These are phyloP conservation scores for Trichosporon asahii DNA, from an alignment of 1,284 basidiomycete species.

Conservation along the genomic window DNA sequence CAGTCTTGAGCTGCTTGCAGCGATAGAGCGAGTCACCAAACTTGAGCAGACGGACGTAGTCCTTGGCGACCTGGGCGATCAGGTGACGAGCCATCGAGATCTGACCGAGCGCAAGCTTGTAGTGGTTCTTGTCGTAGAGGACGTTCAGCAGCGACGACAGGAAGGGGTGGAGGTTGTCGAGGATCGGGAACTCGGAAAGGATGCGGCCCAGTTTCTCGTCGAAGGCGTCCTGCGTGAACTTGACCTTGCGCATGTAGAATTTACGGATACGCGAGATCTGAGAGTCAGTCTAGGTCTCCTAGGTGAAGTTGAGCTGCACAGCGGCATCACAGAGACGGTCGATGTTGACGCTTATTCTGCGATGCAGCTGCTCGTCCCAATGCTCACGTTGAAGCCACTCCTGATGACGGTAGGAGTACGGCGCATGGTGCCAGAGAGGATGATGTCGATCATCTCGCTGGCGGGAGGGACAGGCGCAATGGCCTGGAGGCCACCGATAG, in stretches of 20 bases:
- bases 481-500: slow-evolving; percentile 67
- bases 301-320: background rate
- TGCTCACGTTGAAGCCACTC: slow-evolving; percentile 21
- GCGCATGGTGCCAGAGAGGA: slow-evolving; percentile 80
- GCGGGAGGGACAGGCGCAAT: slow-evolving; percentile 97
- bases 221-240: slow-evolving; percentile 96
- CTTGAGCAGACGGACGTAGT: slow-evolving; percentile 90
- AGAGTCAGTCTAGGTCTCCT: slow-evolving; percentile 58
- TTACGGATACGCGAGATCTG: slow-evolving; percentile 67
- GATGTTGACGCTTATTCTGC: background rate
- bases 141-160: slow-evolving; percentile 90
- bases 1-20: slow-evolving; percentile 93
- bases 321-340: background rate
- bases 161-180: slow-evolving; percentile 95
- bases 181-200: slow-evolving; percentile 90
- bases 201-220: slow-evolving; percentile 95
- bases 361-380: background rate
- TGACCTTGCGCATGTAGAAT: slow-evolving; percentile 98
- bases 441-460: slow-evolving; percentile 88
- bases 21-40: slow-evolving; percentile 94
- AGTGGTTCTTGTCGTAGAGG: slow-evolving; percentile 97
- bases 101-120: slow-evolving; percentile 94
- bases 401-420: slow-evolving; percentile 93
- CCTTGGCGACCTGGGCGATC: slow-evolving; percentile 91
- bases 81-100: slow-evolving; percentile 88